Evolutionary conservation across 2,329 filamentous ascomycete genomes (phyloP), one percentile per base, ranked within the genome.

Genomic region (Venturia oleaginea): DNA sequence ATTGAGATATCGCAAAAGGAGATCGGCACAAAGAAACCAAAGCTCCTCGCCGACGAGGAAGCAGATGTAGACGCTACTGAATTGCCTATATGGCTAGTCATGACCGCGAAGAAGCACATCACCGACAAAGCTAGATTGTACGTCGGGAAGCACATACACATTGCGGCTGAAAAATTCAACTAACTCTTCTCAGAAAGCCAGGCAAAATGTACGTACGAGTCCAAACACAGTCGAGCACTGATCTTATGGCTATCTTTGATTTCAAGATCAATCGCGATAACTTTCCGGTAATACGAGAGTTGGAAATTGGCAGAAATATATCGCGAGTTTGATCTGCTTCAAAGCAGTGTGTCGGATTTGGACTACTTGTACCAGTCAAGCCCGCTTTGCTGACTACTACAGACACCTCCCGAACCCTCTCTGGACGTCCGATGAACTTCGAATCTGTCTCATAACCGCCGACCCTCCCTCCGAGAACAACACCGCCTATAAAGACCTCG

Each of bases 401-500:
- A 78, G 75, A 71, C 71, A 81, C 69, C 80, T 96, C 63, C 90
- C 91, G 59, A 87, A 95, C 76, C 81, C 89, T 11, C 83, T 96
- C 67, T 87, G 90, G 77, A 80, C 83, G 68, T 83, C 86, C 68
- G 78, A 83, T 65, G 83, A 83, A 64, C 79, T 86, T 65, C 88
- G 86, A 70, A 82, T 97, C 76, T 97, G 92, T 78, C 81, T 97
- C 66, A 95, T 96, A 76, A 91, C 88, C 64, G 90, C 91, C 70
- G 86, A 88, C 69, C 86, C 86, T 27, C 64, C 43, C 17, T 27
- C 40, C 22, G 34, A 30, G 22, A 42, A 60, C 1, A 92, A 96
- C 81, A 86, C 92, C 68, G 84, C 86, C 64, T 96, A 94, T 83
- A 97, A 97, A 81, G 88, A 97, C 76, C 83, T 95, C 57, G 83